Evolutionary conservation across 1,284 basidiomycete species (phyloP).

Genomic region (Ceratobasidium sp.): DNA sequence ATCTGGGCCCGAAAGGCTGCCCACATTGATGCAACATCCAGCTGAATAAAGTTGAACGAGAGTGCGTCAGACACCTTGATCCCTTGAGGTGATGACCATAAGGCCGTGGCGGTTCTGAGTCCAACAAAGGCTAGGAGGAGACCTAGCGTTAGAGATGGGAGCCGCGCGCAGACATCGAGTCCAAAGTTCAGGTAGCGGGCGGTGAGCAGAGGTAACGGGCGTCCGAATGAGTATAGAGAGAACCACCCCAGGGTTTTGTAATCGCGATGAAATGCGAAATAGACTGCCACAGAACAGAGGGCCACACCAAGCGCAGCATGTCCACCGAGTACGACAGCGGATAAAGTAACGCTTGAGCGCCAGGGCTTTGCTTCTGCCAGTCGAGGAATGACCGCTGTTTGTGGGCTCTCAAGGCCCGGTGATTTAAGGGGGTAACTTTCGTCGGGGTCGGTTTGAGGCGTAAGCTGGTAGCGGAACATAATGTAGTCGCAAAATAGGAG

Average conservation of each 20-base stretch:
- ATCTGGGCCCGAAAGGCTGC: not conserved
- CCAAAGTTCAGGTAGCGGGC: constrained; percentile 15
- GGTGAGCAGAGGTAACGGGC: constrained; percentile 1
- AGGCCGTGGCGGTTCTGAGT: not conserved
- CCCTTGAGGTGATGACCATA: not conserved
- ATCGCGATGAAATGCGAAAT: not conserved
- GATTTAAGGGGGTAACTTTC: not conserved
- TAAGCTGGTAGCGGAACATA: not conserved
- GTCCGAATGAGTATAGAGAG: not conserved
- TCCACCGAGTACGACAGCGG: not conserved
- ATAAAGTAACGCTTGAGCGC: constrained; percentile 2
- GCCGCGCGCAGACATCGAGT: not conserved
- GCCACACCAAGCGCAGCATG: not conserved
- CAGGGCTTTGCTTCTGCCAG: not conserved
- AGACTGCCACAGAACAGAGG: not conserved
- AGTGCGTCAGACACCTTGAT: constrained; percentile 11
- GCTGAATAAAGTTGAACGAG: not conserved
- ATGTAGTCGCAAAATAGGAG: not conserved
- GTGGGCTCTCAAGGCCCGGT: not conserved
- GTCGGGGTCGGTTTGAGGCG: not conserved
- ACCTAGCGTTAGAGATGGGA: not conserved
- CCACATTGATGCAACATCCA: not conserved
- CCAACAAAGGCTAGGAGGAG: not conserved
- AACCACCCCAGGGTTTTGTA: not conserved
- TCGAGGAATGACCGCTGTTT: not conserved